A percentile compares a stretch with the other conserved stretches of the same genome.
These are phyloP conservation scores for Daldinia eschscholtzii DNA, from an alignment of 2,329 filamentous ascomycete species.

Conservation along the genomic window DNA sequence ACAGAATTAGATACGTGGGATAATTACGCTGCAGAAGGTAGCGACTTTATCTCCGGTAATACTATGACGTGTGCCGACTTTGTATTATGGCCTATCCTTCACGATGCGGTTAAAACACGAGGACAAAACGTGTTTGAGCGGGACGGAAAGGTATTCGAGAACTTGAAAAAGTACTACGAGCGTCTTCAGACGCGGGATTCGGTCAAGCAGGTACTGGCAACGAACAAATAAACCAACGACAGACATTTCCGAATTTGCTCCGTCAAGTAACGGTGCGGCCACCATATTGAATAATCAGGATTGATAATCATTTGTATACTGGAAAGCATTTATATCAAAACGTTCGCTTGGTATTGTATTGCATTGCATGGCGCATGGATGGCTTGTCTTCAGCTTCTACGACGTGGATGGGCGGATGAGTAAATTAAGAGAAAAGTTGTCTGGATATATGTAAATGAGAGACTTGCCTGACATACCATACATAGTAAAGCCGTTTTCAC, in stretches of 20 bases:
- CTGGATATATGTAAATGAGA: neutral
- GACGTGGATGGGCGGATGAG: neutral
- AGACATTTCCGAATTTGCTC: neutral
- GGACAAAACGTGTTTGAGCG: conserved; percentile 17
- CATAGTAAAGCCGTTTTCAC: neutral
- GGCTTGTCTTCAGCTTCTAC: neutral
- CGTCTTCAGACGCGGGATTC: conserved; percentile 44
- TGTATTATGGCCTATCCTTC: conserved; percentile 68
- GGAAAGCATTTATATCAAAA: neutral
- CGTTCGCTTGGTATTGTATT: neutral
- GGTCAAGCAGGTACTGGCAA: conserved; percentile 12
- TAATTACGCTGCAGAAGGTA: conserved; percentile 52
- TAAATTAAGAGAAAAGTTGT: neutral
- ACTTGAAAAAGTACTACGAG: conserved; percentile 57
- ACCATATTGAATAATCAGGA: neutral
- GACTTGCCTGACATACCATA: neutral
- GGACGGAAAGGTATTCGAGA: conserved; percentile 52
- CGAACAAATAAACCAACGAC: neutral
- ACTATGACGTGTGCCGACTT: conserved; percentile 64
- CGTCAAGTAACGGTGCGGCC: neutral
- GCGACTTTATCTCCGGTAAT: conserved; percentile 62
- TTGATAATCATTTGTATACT: neutral
- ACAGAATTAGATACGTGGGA: conserved; percentile 59
- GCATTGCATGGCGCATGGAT: neutral
- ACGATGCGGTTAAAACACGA: conserved; percentile 56